phyloP scores from a whole-genome alignment of 441 rosid genomes.

The Erodium texanum region DNA sequence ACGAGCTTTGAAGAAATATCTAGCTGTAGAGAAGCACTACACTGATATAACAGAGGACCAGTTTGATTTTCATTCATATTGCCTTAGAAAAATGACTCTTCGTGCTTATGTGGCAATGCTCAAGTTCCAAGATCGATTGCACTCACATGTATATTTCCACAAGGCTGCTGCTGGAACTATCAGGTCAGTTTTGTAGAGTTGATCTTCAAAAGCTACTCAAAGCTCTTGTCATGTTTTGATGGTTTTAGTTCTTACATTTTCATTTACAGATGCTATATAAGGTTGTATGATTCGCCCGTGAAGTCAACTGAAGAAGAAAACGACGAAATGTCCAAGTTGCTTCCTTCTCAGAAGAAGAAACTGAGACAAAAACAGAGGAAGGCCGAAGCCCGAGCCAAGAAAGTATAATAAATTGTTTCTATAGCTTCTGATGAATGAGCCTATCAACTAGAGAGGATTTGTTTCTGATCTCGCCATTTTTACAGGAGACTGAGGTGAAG shows the following conservation, averaged over 20 bases:
- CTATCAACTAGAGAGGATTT: constrained; percentile 16
- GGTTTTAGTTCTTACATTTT: constrained; percentile 16
- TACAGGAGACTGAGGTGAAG: constrained; percentile 90
- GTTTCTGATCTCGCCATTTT: constrained; percentile 17
- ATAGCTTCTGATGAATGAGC: constrained; percentile 10
- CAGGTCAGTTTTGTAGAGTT: constrained; percentile 43
- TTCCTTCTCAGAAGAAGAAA: constrained; percentile 92
- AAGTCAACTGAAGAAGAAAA: constrained; percentile 73
- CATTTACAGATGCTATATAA: constrained; percentile 75
- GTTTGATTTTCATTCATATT: constrained; percentile 97
- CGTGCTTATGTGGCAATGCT: constrained; percentile 98
- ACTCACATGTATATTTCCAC: constrained; percentile 87
- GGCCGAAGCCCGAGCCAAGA: constrained; percentile 98
- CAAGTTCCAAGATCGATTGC: constrained; percentile 94
- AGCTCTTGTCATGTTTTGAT: background rate
- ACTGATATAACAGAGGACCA: constrained; percentile 98
- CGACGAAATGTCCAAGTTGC: constrained; percentile 66
- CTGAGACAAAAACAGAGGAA: constrained; percentile 80
- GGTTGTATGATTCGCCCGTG: constrained; percentile 71
- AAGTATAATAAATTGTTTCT: constrained; percentile 37
- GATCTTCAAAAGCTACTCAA: no score
- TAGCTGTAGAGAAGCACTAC: constrained; percentile 99
- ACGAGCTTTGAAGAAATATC: constrained; percentile 80
- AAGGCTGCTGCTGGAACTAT: constrained; percentile 94
- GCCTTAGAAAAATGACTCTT: constrained; percentile 95